phyloP scores from a whole-genome alignment of 2,329 filamentous ascomycete genomes.

The Cercospora canescens region DNA sequence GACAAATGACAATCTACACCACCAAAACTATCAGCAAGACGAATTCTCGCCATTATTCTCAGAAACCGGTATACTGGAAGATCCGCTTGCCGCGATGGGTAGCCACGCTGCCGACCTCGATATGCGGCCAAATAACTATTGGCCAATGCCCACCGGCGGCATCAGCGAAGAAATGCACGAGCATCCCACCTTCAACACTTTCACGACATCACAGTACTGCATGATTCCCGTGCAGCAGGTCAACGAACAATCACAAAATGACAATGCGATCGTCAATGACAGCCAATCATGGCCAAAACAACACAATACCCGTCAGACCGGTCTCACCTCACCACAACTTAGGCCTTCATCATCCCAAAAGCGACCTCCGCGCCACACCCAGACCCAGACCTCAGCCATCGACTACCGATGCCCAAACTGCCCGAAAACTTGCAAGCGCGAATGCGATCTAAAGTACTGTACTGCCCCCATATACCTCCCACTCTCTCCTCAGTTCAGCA shows the following conservation, averaged over 20 bases:
- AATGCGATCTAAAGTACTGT: slow-evolving; percentile 43
- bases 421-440: slow-evolving; percentile 29
- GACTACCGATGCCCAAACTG: slow-evolving; percentile 20
- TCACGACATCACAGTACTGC: not conserved
- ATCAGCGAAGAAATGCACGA: not conserved
- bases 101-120: slow-evolving; percentile 10
- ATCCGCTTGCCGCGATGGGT: slow-evolving; percentile 18
- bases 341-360: not conserved
- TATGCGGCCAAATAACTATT: not conserved
- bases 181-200: not conserved
- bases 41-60: not conserved
- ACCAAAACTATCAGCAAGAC: not conserved
- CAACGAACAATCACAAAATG: not conserved
- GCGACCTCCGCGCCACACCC: not conserved
- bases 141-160: not conserved
- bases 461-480: slow-evolving; percentile 12
- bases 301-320: not conserved
- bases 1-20: not conserved
- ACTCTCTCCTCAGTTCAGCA: not conserved
- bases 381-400: not conserved
- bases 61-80: slow-evolving; percentile 9
- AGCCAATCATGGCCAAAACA: not conserved
- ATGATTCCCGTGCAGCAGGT: not conserved
- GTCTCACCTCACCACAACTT: not conserved
- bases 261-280: not conserved